Conservation (phyloP, 129 eudicot genomes). For the Smallanthus sonchifolius region DNA sequence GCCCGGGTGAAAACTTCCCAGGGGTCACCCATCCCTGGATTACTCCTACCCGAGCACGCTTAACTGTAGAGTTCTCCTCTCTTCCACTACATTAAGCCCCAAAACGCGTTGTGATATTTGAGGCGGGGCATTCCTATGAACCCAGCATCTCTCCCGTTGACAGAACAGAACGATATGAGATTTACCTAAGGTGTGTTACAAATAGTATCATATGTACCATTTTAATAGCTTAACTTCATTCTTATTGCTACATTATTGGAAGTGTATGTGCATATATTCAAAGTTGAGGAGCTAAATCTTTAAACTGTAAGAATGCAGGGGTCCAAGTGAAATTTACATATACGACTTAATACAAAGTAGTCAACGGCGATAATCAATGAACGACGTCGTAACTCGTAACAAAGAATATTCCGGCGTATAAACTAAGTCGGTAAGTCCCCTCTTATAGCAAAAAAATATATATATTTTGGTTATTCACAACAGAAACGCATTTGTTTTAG, state of each 20-base stretch:
- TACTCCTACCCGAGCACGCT: too few species aligned
- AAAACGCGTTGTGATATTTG: too few species aligned
- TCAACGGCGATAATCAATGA: conserved; percentile 11
- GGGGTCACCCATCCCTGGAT: too few species aligned
- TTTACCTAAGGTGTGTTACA: too few species aligned
- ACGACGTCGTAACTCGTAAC: not conserved
- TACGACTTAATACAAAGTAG: conserved; percentile 3
- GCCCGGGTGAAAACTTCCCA: too few species aligned
- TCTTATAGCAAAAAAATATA: not conserved
- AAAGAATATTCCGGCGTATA: conserved; percentile 27
- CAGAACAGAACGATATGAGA: too few species aligned
- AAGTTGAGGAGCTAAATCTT: not conserved
- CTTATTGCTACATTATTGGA: not conserved
- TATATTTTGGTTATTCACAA: not conserved
- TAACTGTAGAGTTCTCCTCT: too few species aligned
- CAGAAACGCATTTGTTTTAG: too few species aligned
- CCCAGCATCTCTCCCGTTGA: too few species aligned
- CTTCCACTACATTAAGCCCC: too few species aligned
- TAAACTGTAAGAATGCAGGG: not conserved
- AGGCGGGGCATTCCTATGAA: too few species aligned
- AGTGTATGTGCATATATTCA: not conserved
- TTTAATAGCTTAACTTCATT: not conserved
- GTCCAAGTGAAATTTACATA: not conserved
- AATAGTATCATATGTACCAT: not conserved
- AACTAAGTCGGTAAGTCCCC: not conserved